Base-by-base conservation (phyloP, 2,329 filamentous ascomycete genomes). In the Neoscytalidium dimidiatum region DNA sequence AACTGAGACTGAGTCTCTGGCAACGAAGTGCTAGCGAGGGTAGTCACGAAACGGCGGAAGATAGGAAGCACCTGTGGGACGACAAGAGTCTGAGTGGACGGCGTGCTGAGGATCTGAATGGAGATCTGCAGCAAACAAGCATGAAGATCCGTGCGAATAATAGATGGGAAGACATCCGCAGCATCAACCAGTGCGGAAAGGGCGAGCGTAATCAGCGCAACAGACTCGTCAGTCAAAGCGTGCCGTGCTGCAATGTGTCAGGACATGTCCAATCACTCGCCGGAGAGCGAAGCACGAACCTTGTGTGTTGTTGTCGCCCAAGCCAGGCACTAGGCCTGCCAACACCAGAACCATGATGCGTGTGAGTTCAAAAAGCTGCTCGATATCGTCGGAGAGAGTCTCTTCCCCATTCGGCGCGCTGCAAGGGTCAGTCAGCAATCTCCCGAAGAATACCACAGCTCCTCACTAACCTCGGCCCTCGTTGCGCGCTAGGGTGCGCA, bases 61-160 rank as follows among this genome's bases (percentile, higher is more conserved):
- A 94, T 96, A 0, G 95, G 92, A 17, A 99, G 84, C 2, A 93
- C 90, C 77, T 96, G 92, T 0, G 95, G 94, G 0, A 98, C 90
- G 33, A 98, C 92, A 41, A 92, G 85, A 28, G 92, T 87, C 78
- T 99, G 96, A 73, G 94, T 98, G 11, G 88, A 84, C 0, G 92
- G 90, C 0, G 93, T 97, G 14, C 92, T 91, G 13, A 99, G 85
- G 65, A 97, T 95, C 0, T 93, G 97, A 62, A 92, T 91, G 74
- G 98, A 97, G 64, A 98, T 97, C 80, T 99, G 94, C 57, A 99
- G 86, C 69, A 98, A 97, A 73, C 94, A 98, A 43, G 95, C 94
- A 74, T 98, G 93, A 6, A 99, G 84, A 75, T 99, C 95, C 9
- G 93, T 94, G 74, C 95, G 95, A 81, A 99, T 99, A 71, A 99